Percentiles rank a stretch among this genome's conserved stretches.
Conservation (phyloP, 768 basidiomycete species). For the Boletus rubroflammeus region DNA sequence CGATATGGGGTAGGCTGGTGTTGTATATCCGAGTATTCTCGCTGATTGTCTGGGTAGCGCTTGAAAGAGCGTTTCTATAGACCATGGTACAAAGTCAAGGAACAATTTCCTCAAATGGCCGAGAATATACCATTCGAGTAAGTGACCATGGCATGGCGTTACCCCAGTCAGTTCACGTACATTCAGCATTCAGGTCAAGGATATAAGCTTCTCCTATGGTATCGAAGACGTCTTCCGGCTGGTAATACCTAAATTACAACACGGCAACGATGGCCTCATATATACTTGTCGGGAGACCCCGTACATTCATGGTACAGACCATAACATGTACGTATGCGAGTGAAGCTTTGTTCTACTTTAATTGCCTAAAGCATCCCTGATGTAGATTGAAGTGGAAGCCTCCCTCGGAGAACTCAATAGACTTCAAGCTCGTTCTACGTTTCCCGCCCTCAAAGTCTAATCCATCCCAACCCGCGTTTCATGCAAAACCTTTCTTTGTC, state of each 20-base stretch:
- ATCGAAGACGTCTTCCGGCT: conserved; percentile 81
- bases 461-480: conserved; percentile 67
- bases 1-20: conserved; percentile 76
- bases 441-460: conserved; percentile 68
- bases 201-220: conserved; percentile 82
- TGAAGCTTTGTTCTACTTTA: conserved; percentile 3
- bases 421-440: conserved; percentile 93
- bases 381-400: conserved; percentile 97
- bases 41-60: conserved; percentile 31
- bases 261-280: conserved; percentile 94
- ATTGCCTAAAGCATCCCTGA: conserved; percentile 4
- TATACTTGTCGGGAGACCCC: conserved; percentile 88
- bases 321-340: conserved; percentile 86
- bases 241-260: conserved; percentile 82
- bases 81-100: conserved; percentile 71
- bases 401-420: conserved; percentile 94
- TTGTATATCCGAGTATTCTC: not conserved
- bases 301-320: conserved; percentile 81
- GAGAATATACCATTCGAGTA: conserved; percentile 78
- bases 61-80: conserved; percentile 78
- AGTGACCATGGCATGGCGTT: conserved; percentile 28
- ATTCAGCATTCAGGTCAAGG: conserved; percentile 79
- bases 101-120: conserved; percentile 64
- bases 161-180: conserved; percentile 3
- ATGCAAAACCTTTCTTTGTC: conserved; percentile 81